Evolutionary conservation across 148 eudicot genomes (phyloP).

Genomic region (Rhododendron mucronatum): DNA sequence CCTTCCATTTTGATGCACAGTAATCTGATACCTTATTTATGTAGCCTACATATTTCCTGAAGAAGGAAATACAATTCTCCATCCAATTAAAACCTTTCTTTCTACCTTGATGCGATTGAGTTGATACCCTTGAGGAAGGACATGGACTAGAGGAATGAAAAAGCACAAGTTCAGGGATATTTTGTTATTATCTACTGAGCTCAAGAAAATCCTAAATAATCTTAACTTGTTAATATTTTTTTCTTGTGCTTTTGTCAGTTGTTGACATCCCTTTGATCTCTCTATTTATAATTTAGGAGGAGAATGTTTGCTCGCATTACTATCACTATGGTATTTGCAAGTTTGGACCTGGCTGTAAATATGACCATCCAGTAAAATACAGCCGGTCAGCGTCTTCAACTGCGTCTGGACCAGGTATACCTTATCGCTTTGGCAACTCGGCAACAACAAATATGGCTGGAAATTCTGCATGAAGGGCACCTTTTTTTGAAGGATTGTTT

Average conservation of each 20-base stretch:
- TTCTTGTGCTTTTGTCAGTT: background rate
- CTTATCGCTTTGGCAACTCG: slow-evolving; percentile 16
- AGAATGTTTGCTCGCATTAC: slow-evolving; percentile 64
- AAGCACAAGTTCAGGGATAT: background rate
- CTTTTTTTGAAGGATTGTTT: background rate
- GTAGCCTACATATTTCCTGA: background rate
- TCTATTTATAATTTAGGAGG: slow-evolving; percentile 42
- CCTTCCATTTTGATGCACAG: background rate
- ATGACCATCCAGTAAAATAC: slow-evolving; percentile 60
- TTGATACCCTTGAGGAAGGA: background rate
- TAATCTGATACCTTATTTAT: background rate
- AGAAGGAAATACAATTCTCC: background rate
- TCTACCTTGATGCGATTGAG: background rate
- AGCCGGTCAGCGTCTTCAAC: slow-evolving; percentile 16
- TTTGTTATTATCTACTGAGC: background rate
- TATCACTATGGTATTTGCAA: slow-evolving; percentile 86
- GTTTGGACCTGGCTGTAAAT: slow-evolving; percentile 82
- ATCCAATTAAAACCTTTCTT: background rate
- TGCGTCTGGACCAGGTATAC: slow-evolving; percentile 20
- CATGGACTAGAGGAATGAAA: background rate
- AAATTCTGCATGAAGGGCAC: background rate
- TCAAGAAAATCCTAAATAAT: background rate
- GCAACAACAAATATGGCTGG: background rate
- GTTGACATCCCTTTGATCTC: background rate
- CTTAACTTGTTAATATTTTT: background rate